phyloP scores from a whole-genome alignment of 768 basidiomycete genomes.

The Holtermanniella nyarrowii region DNA sequence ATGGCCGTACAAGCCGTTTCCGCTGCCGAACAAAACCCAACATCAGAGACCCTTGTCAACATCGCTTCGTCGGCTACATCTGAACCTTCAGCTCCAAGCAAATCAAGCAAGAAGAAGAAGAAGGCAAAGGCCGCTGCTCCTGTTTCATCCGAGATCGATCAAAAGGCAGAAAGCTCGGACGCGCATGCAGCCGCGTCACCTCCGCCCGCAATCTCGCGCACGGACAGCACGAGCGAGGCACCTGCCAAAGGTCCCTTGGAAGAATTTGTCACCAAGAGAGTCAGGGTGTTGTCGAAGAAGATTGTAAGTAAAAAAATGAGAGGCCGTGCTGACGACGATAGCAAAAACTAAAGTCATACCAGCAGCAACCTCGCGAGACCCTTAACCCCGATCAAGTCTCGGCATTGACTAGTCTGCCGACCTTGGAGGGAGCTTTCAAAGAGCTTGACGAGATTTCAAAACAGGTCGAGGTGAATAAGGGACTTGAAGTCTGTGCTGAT shows the following conservation, averaged over 20 bases:
- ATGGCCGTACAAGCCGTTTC: too few relatives aligned
- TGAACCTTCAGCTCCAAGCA: too few relatives aligned
- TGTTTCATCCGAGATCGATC: background rate
- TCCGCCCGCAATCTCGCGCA: background rate
- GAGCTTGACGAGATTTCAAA: slow-evolving; percentile 78
- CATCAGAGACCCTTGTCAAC: too few relatives aligned
- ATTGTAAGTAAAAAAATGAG: slow-evolving; percentile 49
- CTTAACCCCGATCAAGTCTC: slow-evolving; percentile 83
- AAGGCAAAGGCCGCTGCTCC: slow-evolving; percentile 1
- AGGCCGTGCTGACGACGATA: slow-evolving; percentile 35
- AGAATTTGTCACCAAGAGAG: slow-evolving; percentile 67
- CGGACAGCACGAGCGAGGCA: background rate
- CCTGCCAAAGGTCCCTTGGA: slow-evolving; percentile 50
- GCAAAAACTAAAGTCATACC: slow-evolving; percentile 65
- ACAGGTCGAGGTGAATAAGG: slow-evolving; percentile 58
- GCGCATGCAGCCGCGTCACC: background rate
- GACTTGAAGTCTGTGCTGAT: background rate
- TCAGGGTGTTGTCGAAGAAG: slow-evolving; percentile 70
- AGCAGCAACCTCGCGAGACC: slow-evolving; percentile 55
- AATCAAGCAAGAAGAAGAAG: slow-evolving; percentile 19
- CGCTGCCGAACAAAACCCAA: too few relatives aligned
- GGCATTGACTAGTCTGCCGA: slow-evolving; percentile 59
- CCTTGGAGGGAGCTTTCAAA: slow-evolving; percentile 65
- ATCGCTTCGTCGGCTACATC: too few relatives aligned
- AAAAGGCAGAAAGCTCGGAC: background rate